Evolutionary conservation across 2,329 filamentous ascomycete species (phyloP).

Genomic region (Colletotrichum echinochloae): DNA sequence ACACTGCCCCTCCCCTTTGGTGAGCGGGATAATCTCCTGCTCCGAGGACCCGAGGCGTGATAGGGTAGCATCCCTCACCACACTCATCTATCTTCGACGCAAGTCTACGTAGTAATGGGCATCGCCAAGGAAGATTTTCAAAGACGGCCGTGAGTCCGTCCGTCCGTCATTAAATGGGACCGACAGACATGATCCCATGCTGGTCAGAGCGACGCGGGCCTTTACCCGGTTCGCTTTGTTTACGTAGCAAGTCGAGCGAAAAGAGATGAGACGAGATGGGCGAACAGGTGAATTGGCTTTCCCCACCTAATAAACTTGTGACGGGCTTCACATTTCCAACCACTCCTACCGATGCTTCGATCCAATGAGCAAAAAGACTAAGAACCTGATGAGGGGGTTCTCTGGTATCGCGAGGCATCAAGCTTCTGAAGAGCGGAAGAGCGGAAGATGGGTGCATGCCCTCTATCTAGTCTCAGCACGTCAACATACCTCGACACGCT

Average conservation of each 20-base stretch:
- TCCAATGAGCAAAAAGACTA: slow-evolving; percentile 4
- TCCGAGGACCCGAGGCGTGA: slow-evolving; percentile 33
- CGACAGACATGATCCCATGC: background rate
- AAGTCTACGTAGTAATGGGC: slow-evolving; percentile 11
- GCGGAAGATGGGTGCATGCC: slow-evolving; percentile 1
- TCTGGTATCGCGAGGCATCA: background rate
- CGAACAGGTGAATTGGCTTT: slow-evolving; percentile 23
- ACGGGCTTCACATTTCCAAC: slow-evolving; percentile 9
- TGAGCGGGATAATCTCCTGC: slow-evolving; percentile 29
- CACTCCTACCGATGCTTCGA: slow-evolving; percentile 27
- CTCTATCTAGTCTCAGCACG: slow-evolving; percentile 6
- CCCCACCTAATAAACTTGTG: slow-evolving; percentile 42
- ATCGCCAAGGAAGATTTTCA: slow-evolving; percentile 5
- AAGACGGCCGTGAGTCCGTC: background rate
- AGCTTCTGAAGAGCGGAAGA: slow-evolving; percentile 21
- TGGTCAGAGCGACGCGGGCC: slow-evolving; percentile 13
- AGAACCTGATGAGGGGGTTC: slow-evolving; percentile 8
- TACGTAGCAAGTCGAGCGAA: background rate
- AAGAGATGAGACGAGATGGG: slow-evolving; percentile 26
- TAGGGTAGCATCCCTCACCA: slow-evolving; percentile 32
- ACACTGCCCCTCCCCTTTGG: slow-evolving; percentile 9
- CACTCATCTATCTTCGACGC: slow-evolving; percentile 30
- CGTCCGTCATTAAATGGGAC: slow-evolving; percentile 1
- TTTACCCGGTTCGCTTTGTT: slow-evolving; percentile 12
- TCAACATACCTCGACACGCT: background rate